Evolutionary conservation across 306 rosid genomes (phyloP), one percentile per base, ranked within the genome.

Genomic region (Cyclanthera cordifolia): DNA sequence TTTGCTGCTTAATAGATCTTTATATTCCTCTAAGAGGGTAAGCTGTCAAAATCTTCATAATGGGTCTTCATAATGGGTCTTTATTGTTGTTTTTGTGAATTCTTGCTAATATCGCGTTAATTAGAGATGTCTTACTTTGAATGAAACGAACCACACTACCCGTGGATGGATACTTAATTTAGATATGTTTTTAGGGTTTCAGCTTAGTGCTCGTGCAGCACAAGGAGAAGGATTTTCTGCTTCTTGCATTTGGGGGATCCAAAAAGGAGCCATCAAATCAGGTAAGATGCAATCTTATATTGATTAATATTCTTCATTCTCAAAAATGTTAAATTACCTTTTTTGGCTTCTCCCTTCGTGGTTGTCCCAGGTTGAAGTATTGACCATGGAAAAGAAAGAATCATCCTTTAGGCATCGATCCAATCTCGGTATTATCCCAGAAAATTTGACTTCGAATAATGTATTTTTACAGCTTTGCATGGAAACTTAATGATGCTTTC

Each of bases 221-320:
- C 78, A 89, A 91, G 78, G 96, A 91, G 68, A 91, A 87, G 69
- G 92, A 91, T 78, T 91, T 85, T 82, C 96, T 91, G 83, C 96
- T 91, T 66, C 89, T 91, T 73, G 96, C 96, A 60, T 91, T 91
- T 82, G 96, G 97, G 74, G 96, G 97, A 75, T 85, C 83, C 79
- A 91, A 82, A 76, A 91, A 89, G 77, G 97, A 91, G 72, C 80
- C 92, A 50, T 85, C 96, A 74, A 89, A 91, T 82, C 95, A 89
- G 97, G 97, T 91, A 16, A 13, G 15, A 25, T 16, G 46, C 13
- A 8, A 15, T 66, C 23, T 47, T 25, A 25, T 66, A 45, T 8
- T 8, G 15, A 7, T 8, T 23, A 25, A 24, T 66, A 14, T 47
- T 61, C 21, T 66, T 46, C 16, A 66, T 15, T 15, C 43, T 6